phyloP scores from a whole-genome alignment of 2,329 filamentous ascomycete genomes.

The Didymella pinodella region DNA sequence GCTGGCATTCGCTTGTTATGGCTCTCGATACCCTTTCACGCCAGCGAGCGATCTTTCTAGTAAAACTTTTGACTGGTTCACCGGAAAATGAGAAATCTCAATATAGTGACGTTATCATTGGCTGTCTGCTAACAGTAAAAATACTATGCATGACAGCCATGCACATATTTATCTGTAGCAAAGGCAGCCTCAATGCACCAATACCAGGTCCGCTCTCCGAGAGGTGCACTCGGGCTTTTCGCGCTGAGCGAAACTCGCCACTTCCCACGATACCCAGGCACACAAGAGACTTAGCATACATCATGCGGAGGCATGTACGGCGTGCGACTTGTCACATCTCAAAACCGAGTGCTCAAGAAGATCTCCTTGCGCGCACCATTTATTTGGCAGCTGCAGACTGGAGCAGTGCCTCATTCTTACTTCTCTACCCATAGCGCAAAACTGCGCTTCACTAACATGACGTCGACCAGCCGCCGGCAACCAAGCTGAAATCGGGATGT shows the following conservation, averaged over 20 bases:
- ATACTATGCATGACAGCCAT: not conserved
- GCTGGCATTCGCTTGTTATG: slow-evolving; percentile 15
- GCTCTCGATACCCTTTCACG: slow-evolving; percentile 18
- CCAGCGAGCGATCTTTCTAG: slow-evolving; percentile 1
- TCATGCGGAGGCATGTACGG: not conserved
- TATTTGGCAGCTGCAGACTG: not conserved
- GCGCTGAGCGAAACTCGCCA: not conserved
- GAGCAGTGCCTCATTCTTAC: not conserved
- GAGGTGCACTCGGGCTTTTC: not conserved
- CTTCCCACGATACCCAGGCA: not conserved
- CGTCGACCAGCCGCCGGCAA: not conserved
- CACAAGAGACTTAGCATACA: not conserved
- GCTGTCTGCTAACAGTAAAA: not conserved
- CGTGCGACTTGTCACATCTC: not conserved
- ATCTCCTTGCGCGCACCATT: not conserved
- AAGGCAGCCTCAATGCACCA: not conserved
- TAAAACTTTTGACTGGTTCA: not conserved
- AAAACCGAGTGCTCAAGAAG: not conserved
- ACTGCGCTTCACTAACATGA: not conserved
- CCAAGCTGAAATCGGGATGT: not conserved
- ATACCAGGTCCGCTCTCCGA: not conserved
- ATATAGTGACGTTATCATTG: not conserved
- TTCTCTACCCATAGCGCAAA: not conserved
- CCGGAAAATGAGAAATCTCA: not conserved
- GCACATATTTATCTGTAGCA: too few species aligned